phyloP scores from a whole-genome alignment of 495 filamentous ascomycete genomes.

The Penicillium pulvis region DNA sequence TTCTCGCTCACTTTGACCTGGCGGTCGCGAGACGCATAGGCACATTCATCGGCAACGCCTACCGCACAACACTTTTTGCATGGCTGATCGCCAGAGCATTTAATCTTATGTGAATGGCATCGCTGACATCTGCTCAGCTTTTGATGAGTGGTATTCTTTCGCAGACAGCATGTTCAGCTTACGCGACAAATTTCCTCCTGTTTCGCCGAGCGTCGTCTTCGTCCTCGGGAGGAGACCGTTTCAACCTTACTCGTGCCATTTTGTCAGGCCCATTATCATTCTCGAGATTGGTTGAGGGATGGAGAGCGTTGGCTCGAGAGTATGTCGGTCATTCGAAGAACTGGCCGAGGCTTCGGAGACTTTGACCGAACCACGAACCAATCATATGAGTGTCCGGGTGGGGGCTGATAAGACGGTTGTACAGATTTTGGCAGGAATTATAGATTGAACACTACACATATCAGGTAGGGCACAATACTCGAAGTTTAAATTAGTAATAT shows the following conservation, averaged over 20 bases:
- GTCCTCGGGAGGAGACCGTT: slow-evolving; percentile 14
- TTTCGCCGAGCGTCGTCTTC: slow-evolving; percentile 23
- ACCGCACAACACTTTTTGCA: slow-evolving; percentile 43
- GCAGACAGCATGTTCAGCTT: slow-evolving; percentile 6
- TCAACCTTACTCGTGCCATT: slow-evolving; percentile 26
- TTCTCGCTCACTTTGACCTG: slow-evolving; percentile 50
- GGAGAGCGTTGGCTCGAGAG: background rate
- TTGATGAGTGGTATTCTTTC: slow-evolving; percentile 6
- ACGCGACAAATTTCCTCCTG: slow-evolving; percentile 45
- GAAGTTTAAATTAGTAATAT: too few species aligned
- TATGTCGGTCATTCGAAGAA: slow-evolving; percentile 6
- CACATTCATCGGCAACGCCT: slow-evolving; percentile 42
- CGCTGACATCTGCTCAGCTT: slow-evolving; percentile 38
- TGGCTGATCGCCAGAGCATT: slow-evolving; percentile 46
- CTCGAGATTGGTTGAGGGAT: slow-evolving; percentile 14
- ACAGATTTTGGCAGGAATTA: too few species aligned
- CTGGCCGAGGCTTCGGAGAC: slow-evolving; percentile 6
- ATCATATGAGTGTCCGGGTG: background rate
- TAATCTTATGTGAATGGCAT: slow-evolving; percentile 51
- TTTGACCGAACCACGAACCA: background rate
- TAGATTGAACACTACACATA: too few species aligned
- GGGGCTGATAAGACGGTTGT: too few species aligned
- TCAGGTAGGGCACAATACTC: too few species aligned
- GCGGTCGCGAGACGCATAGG: slow-evolving; percentile 42
- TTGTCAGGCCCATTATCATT: slow-evolving; percentile 8